phyloP scores from a whole-genome alignment of 768 basidiomycete species.

The Austroboletus eburneus region DNA sequence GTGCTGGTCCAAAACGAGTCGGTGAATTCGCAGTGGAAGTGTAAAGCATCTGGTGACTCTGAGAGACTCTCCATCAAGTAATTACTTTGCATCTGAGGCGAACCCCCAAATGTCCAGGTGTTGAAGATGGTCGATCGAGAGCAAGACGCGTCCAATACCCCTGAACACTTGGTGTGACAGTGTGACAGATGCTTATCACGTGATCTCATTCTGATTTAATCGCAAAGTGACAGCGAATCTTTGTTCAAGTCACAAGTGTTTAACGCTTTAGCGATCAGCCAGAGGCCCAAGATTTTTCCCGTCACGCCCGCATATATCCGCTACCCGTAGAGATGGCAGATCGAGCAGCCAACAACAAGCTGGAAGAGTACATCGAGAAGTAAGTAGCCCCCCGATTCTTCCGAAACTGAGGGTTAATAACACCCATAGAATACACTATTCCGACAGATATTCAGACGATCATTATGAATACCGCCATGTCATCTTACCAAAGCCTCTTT shows the following conservation, averaged over 20 bases:
- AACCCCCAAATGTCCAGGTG: neutral
- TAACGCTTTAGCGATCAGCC: neutral
- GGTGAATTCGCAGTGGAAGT: conserved; percentile 2
- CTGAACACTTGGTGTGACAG: conserved; percentile 12
- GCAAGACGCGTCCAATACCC: conserved; percentile 5
- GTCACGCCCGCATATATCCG: conserved; percentile 11
- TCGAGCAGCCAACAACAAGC: conserved; percentile 43
- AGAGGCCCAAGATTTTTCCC: neutral
- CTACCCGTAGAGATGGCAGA: conserved; percentile 20
- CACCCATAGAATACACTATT: conserved; percentile 73
- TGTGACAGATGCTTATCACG: too few species aligned
- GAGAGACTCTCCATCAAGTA: neutral
- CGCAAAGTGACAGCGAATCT: neutral
- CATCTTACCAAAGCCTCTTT: conserved; percentile 89
- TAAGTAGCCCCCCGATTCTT: conserved; percentile 29
- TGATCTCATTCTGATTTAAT: conserved; percentile 6
- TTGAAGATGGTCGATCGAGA: conserved; percentile 12
- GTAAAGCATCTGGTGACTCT: conserved; percentile 5
- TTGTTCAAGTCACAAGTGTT: neutral
- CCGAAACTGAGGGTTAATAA: conserved; percentile 15
- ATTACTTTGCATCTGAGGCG: neutral
- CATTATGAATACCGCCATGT: conserved; percentile 95
- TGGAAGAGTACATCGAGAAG: conserved; percentile 82
- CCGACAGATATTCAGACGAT: conserved; percentile 90
- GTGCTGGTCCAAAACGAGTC: conserved; percentile 8